Percentiles rank a stretch among this genome's conserved stretches.
Conservation (phyloP, 1,284 basidiomycete species). For the Paramarasmius palmivorus region DNA sequence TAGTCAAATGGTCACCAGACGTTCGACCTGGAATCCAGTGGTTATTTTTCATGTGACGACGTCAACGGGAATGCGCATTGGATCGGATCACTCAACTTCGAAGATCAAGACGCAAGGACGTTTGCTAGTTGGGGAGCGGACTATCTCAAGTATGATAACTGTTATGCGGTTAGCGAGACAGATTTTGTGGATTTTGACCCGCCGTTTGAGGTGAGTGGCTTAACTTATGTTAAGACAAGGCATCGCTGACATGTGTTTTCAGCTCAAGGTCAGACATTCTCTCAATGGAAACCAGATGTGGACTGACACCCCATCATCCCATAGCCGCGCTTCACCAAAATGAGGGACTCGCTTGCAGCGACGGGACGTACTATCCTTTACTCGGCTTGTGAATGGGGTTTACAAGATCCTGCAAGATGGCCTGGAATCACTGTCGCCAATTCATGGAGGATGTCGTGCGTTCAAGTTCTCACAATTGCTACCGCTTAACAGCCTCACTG, state of each 20-base stretch:
- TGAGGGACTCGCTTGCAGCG: conserved; percentile 49
- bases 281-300: too few species aligned
- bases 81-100: conserved; percentile 43
- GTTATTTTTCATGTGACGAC: conserved; percentile 44
- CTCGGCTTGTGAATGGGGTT: conserved; percentile 58
- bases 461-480: conserved; percentile 6
- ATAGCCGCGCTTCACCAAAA: conserved; percentile 45
- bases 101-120: conserved; percentile 40
- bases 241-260: conserved; percentile 2
- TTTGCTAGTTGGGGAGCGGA: conserved; percentile 51
- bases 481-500: background rate
- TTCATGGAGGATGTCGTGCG: conserved; percentile 50
- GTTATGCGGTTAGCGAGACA: conserved; percentile 44
- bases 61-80: conserved; percentile 43
- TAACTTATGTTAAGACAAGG: too few species aligned
- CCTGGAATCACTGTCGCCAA: conserved; percentile 44
- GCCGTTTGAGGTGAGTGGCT: conserved; percentile 32
- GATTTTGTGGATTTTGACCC: conserved; percentile 47
- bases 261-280: conserved; percentile 40
- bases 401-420: conserved; percentile 51
- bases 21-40: conserved; percentile 32
- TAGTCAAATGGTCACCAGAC: background rate
- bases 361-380: conserved; percentile 51
- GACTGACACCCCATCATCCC: too few species aligned
- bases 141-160: conserved; percentile 53